A percentile compares a stretch with the other conserved stretches of the same genome.
Evolutionary conservation across 352 stramenopile genomes (phyloP).

Genomic region (Phytophthora pistaciae): DNA sequence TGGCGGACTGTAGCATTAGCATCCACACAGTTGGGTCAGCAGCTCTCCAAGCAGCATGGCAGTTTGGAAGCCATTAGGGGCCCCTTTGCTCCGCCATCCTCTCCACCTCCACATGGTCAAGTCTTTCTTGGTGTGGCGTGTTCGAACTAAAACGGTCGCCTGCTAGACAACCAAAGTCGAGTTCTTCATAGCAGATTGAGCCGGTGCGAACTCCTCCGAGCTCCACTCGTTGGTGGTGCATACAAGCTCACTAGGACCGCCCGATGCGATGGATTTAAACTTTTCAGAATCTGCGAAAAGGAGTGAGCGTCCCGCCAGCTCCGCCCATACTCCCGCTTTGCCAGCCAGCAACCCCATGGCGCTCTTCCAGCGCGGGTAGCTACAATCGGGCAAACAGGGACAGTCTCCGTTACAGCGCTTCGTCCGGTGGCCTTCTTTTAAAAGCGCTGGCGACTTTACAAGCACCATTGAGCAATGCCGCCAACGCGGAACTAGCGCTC

Average conservation of each 20-base stretch:
- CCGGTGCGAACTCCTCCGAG: background rate
- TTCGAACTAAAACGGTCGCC: constrained; percentile 26
- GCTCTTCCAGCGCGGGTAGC: constrained; percentile 11
- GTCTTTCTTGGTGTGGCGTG: constrained; percentile 17
- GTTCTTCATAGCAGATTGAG: constrained; percentile 29
- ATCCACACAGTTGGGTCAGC: constrained; percentile 19
- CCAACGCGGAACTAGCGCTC: background rate
- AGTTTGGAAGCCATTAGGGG: constrained; percentile 1
- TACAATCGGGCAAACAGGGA: constrained; percentile 19
- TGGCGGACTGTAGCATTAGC: constrained; percentile 18
- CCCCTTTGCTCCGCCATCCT: background rate
- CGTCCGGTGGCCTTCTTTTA: constrained; percentile 17
- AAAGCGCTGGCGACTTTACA: constrained; percentile 24
- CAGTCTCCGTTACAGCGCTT: constrained; percentile 36
- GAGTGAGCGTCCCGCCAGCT: background rate
- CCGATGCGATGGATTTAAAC: constrained; percentile 1
- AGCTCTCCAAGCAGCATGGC: constrained; percentile 11
- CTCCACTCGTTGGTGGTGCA: background rate
- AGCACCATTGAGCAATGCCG: constrained; percentile 10
- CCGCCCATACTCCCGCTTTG: constrained; percentile 11
- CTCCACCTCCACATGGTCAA: constrained; percentile 24
- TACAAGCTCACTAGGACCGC: background rate
- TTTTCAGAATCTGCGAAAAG: constrained; percentile 26
- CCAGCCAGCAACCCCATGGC: constrained; percentile 10
- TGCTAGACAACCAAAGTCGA: constrained; percentile 7